A percentile compares a stretch with the other conserved stretches of the same genome.
Evolutionary conservation across 179 eudicot genomes (phyloP).

Genomic region (Nepenthes alata): DNA sequence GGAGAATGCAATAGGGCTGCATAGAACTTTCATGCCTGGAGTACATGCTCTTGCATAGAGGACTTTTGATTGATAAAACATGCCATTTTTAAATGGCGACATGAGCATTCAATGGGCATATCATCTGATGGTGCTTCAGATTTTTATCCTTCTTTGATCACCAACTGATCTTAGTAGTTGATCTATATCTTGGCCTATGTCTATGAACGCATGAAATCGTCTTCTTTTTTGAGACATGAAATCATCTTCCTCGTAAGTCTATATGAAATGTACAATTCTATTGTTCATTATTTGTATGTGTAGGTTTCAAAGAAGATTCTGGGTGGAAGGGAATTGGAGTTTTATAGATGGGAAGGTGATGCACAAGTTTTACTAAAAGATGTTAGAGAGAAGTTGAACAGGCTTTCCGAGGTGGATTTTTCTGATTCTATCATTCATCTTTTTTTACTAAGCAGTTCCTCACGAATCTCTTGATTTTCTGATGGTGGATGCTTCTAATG

Average conservation of each 20-base stretch:
- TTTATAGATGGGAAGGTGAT: slow-evolving; percentile 63
- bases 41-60: too few species aligned
- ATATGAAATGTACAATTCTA: too few species aligned
- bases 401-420: slow-evolving; percentile 49
- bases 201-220: background rate
- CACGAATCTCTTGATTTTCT: background rate
- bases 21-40: too few species aligned
- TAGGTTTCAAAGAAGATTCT: slow-evolving; percentile 64
- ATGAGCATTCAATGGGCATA: too few species aligned
- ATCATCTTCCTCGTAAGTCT: background rate
- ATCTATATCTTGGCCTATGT: background rate
- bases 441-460: slow-evolving; percentile 1
- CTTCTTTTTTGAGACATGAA: background rate
- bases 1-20: too few species aligned
- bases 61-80: too few species aligned
- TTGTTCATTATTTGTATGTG: background rate
- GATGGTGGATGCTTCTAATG: background rate
- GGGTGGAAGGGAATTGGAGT: slow-evolving; percentile 48
- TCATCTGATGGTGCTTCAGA: too few species aligned
- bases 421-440: background rate
- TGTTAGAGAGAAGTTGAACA: slow-evolving; percentile 62
- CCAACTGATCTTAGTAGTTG: too few species aligned
- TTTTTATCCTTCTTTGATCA: too few species aligned
- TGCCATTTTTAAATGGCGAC: too few species aligned
- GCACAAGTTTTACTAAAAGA: slow-evolving; percentile 46